Conservation (phyloP, 1,284 basidiomycete species). For the Fistulinella cinereoalba region DNA sequence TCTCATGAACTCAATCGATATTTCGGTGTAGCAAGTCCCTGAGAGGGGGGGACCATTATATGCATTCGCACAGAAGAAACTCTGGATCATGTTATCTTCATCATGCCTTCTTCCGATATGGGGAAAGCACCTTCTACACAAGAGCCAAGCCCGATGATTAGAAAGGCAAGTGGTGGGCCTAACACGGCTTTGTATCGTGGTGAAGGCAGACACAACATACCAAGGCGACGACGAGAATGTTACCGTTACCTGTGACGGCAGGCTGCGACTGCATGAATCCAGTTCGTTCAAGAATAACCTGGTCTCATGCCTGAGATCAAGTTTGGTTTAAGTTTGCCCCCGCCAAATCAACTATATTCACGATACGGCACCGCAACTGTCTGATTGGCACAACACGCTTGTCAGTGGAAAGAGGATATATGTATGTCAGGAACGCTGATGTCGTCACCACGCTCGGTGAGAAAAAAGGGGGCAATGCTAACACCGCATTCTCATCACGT, state of each 20-base stretch:
- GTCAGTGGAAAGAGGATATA: background rate
- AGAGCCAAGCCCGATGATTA: background rate
- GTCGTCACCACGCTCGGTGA: background rate
- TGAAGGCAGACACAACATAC: no score
- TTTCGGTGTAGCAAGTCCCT: conserved; percentile 42
- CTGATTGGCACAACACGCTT: background rate
- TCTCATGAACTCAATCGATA: conserved; percentile 13
- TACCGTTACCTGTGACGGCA: no score
- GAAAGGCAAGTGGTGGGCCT: background rate
- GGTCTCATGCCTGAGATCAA: background rate
- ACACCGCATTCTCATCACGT: no score
- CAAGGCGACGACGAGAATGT: no score
- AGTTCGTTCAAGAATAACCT: background rate
- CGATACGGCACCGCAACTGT: no score
- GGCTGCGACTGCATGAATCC: background rate
- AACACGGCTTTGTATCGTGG: no score
- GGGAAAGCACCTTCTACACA: no score
- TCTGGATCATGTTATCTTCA: no score
- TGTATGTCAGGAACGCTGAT: background rate
- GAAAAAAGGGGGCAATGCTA: no score
- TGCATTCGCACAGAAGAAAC: no score
- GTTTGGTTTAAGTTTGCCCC: background rate
- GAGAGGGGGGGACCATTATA: background rate
- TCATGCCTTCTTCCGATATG: no score
- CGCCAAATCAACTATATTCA: background rate